Evolutionary conservation across 352 stramenopile species (phyloP).

Genomic region (Phytophthora foliorum): DNA sequence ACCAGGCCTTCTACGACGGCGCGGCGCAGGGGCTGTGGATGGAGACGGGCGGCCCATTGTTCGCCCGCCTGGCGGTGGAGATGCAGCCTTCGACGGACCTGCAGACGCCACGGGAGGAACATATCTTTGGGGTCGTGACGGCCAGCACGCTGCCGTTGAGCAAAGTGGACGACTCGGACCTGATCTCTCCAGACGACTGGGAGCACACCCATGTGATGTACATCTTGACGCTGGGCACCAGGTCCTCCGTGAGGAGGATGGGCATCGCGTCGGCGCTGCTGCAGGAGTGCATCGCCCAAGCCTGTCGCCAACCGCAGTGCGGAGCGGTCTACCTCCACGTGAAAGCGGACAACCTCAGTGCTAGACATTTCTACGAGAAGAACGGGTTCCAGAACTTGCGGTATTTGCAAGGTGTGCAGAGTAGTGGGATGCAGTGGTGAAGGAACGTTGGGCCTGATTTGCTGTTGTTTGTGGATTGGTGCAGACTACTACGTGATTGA

Average conservation of each 20-base stretch:
- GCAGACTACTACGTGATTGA: constrained; percentile 92
- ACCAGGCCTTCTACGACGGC: constrained; percentile 96
- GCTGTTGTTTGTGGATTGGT: not conserved
- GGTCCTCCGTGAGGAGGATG: constrained; percentile 81
- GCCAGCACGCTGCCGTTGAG: constrained; percentile 87
- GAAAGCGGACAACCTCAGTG: constrained; percentile 95
- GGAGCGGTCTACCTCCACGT: constrained; percentile 97
- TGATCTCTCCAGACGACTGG: constrained; percentile 64
- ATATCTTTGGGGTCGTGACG: constrained; percentile 93
- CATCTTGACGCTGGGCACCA: constrained; percentile 96
- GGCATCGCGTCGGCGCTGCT: constrained; percentile 94
- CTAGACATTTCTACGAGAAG: constrained; percentile 97
- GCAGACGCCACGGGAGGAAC: constrained; percentile 18
- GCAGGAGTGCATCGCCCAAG: constrained; percentile 89
- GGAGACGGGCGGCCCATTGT: constrained; percentile 90
- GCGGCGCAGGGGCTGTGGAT: constrained; percentile 88
- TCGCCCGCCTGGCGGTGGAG: constrained; percentile 89
- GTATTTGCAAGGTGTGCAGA: constrained; percentile 86
- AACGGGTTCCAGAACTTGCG: constrained; percentile 95
- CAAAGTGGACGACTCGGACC: constrained; percentile 69
- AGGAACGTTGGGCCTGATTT: not conserved
- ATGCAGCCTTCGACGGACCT: constrained; percentile 35
- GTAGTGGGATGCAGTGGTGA: not conserved
- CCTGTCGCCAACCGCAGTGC: constrained; percentile 78
- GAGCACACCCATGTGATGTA: constrained; percentile 94